Conservation (phyloP, 768 basidiomycete genomes). For the Lactarius evosmus region DNA sequence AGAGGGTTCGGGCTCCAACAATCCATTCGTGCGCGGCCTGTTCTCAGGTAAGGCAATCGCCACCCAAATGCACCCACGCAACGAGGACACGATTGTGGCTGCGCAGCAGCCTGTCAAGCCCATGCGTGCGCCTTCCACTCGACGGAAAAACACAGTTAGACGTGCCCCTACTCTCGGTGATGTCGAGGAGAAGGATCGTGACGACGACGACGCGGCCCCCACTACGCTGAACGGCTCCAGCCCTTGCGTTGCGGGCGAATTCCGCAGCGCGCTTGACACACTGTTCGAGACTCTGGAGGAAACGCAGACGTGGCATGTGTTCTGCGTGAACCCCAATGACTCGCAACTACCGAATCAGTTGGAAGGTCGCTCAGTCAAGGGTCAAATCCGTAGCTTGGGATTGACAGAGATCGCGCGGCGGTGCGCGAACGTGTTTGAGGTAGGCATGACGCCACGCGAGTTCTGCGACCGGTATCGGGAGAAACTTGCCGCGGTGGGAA, state of each 20-base stretch:
- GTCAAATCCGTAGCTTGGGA: conserved; percentile 81
- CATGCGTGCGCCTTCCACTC: conserved; percentile 87
- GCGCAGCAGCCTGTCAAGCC: conserved; percentile 93
- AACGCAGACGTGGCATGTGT: conserved; percentile 86
- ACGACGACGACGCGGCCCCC: conserved; percentile 37
- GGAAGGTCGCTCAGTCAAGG: conserved; percentile 88
- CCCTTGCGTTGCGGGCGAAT: conserved; percentile 86
- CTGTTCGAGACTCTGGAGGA: conserved; percentile 87
- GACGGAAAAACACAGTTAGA: conserved; percentile 72
- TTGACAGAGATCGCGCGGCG: conserved; percentile 74
- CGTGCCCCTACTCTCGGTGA: conserved; percentile 52
- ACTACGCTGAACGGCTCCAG: conserved; percentile 36
- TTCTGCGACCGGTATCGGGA: conserved; percentile 80
- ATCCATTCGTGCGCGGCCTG: conserved; percentile 87
- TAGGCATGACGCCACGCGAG: conserved; percentile 80
- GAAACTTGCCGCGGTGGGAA: conserved; percentile 54
- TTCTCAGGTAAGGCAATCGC: conserved; percentile 89
- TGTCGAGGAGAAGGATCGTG: conserved; percentile 50
- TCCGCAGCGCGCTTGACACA: conserved; percentile 78
- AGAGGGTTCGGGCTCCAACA: conserved; percentile 76
- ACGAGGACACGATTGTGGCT: conserved; percentile 93
- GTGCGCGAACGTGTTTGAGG: conserved; percentile 69
- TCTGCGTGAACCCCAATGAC: conserved; percentile 94
- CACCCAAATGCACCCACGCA: conserved; percentile 85
- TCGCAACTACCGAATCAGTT: conserved; percentile 92